A percentile compares a stretch with the other conserved stretches of the same genome.
Evolutionary conservation across 441 rosid species (phyloP).

Genomic region (Theobroma grandiflorum): DNA sequence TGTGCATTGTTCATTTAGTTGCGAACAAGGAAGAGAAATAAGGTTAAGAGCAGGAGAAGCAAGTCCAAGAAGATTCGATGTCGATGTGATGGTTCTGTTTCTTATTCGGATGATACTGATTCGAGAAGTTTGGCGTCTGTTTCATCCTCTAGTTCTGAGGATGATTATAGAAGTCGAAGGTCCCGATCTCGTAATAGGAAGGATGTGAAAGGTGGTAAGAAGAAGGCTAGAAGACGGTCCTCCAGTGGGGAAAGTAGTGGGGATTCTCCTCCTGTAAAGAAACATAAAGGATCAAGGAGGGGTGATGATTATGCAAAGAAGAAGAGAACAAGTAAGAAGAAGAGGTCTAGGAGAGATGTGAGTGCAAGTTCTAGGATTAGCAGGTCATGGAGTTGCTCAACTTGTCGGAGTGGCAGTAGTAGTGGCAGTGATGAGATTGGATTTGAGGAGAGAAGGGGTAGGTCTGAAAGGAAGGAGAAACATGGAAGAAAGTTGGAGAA

Average conservation of each 20-base stretch:
- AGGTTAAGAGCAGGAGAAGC: slow-evolving; percentile 45
- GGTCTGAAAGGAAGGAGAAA: slow-evolving; percentile 41
- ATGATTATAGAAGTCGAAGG: slow-evolving; percentile 50
- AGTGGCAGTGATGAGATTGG: slow-evolving; percentile 50
- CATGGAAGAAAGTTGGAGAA: slow-evolving; percentile 33
- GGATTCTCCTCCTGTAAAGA: slow-evolving; percentile 43
- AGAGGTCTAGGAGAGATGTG: slow-evolving; percentile 48
- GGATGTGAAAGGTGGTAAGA: slow-evolving; percentile 53
- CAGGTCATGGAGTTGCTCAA: slow-evolving; percentile 49
- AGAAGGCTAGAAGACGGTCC: slow-evolving; percentile 51
- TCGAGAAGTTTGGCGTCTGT: slow-evolving; percentile 49
- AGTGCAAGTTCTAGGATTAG: slow-evolving; percentile 50
- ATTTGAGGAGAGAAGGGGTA: slow-evolving; percentile 40
- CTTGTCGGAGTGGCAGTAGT: slow-evolving; percentile 35
- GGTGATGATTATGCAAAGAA: slow-evolving; percentile 36
- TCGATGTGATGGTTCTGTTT: slow-evolving; percentile 42
- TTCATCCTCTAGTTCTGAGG: slow-evolving; percentile 61
- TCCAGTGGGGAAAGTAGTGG: slow-evolving; percentile 58
- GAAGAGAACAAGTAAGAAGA: slow-evolving; percentile 42
- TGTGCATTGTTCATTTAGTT: slow-evolving; percentile 41
- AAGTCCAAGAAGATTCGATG: slow-evolving; percentile 59
- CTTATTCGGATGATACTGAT: slow-evolving; percentile 52
- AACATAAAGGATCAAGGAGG: slow-evolving; percentile 49
- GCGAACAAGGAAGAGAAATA: slow-evolving; percentile 56
- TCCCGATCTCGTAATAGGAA: slow-evolving; percentile 48